Evolutionary conservation across 805 yeast genomes (phyloP).

Genomic region (Saturnispora kantuleensis): DNA sequence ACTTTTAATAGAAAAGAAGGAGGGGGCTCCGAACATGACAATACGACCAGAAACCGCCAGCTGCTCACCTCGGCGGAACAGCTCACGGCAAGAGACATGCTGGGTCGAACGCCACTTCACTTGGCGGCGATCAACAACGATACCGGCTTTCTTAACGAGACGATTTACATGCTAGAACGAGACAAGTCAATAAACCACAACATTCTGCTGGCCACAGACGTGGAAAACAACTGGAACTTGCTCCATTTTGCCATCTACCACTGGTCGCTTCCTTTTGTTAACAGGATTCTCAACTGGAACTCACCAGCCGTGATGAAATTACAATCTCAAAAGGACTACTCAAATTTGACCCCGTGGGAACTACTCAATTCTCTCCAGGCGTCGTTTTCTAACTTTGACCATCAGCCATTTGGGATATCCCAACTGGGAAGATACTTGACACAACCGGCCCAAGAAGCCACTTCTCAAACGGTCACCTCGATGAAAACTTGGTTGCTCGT

Average conservation of each 20-base stretch:
- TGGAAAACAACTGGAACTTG: conserved; percentile 76
- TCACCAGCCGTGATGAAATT: conserved; percentile 19
- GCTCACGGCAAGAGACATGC: conserved; percentile 46
- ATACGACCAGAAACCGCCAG: background rate
- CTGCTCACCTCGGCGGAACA: conserved; percentile 28
- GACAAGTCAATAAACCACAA: conserved; percentile 30
- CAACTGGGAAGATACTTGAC: conserved; percentile 1
- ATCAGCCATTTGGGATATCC: conserved; percentile 1
- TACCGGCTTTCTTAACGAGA: conserved; percentile 33
- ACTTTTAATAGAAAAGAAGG: conserved; percentile 8
- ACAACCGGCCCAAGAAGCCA: background rate
- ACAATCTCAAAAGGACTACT: conserved; percentile 55
- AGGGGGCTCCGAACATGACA: conserved; percentile 8
- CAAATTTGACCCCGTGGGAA: conserved; percentile 65
- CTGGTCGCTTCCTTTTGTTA: conserved; percentile 48
- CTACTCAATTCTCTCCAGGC: conserved; percentile 29
- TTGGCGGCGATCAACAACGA: conserved; percentile 41
- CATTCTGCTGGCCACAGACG: conserved; percentile 42
- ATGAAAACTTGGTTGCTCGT: background rate
- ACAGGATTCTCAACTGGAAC: conserved; percentile 26
- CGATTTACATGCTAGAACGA: conserved; percentile 28
- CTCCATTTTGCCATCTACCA: conserved; percentile 59
- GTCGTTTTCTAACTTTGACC: background rate
- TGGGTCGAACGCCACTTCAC: conserved; percentile 59
- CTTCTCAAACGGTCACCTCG: background rate